These are phyloP conservation scores for Guadua angustifolia DNA, from an alignment of 176 grass and related monocot genomes.

Conservation along the genomic window DNA sequence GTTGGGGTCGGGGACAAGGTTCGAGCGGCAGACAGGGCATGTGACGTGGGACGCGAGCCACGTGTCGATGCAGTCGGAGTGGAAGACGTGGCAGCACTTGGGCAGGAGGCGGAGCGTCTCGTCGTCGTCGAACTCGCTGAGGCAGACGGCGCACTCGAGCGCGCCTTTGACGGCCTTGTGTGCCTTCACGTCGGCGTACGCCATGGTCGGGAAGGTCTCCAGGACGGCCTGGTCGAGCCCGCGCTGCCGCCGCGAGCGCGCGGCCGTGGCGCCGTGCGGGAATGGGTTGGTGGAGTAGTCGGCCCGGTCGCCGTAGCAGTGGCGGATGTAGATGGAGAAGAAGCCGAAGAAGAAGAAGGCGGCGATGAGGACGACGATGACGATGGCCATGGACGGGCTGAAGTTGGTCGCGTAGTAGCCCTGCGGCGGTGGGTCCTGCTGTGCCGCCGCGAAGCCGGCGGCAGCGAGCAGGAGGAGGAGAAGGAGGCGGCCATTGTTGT, in stretches of 20 bases:
- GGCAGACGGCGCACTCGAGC: conserved; percentile 90
- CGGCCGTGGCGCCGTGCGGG: not conserved
- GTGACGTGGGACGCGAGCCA: conserved; percentile 82
- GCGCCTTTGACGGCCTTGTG: conserved; percentile 71
- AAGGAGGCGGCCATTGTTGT: not conserved
- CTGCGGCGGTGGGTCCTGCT: not conserved
- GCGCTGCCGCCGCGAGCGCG: conserved; percentile 49
- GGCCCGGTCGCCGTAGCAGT: conserved; percentile 46
- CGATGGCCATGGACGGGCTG: conserved; percentile 75
- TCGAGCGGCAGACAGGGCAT: conserved; percentile 83
- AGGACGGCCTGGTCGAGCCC: conserved; percentile 65
- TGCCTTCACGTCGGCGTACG: conserved; percentile 84
- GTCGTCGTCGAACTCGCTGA: conserved; percentile 97
- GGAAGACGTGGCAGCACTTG: conserved; percentile 91
- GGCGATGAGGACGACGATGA: conserved; percentile 72
- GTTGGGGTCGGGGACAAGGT: conserved; percentile 57
- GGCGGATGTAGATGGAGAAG: conserved; percentile 86
- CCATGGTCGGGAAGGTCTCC: conserved; percentile 71
- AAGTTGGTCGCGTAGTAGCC: conserved; percentile 41
- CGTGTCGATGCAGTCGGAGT: conserved; percentile 83
- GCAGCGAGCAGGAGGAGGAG: conserved; percentile 25
- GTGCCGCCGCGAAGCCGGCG: conserved; percentile 22
- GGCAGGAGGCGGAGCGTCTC: conserved; percentile 82
- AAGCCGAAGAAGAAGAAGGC: conserved; percentile 87
- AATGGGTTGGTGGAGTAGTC: not conserved